Percentiles rank a stretch among this genome's conserved stretches.
Conservation (phyloP, 169 alveolate genomes). For the Cryptosporidium viatorum region DNA sequence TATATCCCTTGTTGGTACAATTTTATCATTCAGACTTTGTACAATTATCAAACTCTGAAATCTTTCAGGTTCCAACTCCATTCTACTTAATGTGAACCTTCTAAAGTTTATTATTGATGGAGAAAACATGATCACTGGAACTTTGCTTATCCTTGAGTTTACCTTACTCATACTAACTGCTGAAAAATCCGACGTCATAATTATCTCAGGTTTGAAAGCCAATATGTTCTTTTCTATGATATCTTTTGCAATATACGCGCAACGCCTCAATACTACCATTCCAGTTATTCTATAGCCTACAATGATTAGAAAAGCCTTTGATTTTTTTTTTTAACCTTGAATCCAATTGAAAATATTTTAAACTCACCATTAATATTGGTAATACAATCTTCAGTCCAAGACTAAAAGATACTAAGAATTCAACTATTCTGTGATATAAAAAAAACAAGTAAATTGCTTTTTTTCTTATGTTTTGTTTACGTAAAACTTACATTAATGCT, state of each 20-base stretch:
- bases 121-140: slow-evolving; percentile 69
- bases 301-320: slow-evolving; percentile 30
- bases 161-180: slow-evolving; percentile 55
- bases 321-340: neutral
- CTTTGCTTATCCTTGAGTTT: slow-evolving; percentile 52
- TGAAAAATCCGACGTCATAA: slow-evolving; percentile 63
- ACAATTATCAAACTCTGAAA: slow-evolving; percentile 55
- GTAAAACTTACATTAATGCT: slow-evolving; percentile 56
- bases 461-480: neutral
- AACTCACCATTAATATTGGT: slow-evolving; percentile 41
- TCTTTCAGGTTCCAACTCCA: slow-evolving; percentile 46
- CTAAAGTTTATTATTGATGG: slow-evolving; percentile 46
- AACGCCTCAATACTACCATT: slow-evolving; percentile 27
- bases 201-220: slow-evolving; percentile 59
- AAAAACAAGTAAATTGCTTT: neutral
- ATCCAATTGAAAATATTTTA: neutral
- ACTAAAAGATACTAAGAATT: slow-evolving; percentile 25
- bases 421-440: slow-evolving; percentile 16
- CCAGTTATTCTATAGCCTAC: slow-evolving; percentile 73
- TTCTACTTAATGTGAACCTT: slow-evolving; percentile 44
- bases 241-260: slow-evolving; percentile 43
- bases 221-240: slow-evolving; percentile 58
- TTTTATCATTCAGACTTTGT: slow-evolving; percentile 61
- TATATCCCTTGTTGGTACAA: slow-evolving; percentile 74
- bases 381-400: slow-evolving; percentile 31